These are phyloP conservation scores for Trichoderma brevicompactum DNA, from an alignment of 2,329 filamentous ascomycete species.

Conservation along the genomic window DNA sequence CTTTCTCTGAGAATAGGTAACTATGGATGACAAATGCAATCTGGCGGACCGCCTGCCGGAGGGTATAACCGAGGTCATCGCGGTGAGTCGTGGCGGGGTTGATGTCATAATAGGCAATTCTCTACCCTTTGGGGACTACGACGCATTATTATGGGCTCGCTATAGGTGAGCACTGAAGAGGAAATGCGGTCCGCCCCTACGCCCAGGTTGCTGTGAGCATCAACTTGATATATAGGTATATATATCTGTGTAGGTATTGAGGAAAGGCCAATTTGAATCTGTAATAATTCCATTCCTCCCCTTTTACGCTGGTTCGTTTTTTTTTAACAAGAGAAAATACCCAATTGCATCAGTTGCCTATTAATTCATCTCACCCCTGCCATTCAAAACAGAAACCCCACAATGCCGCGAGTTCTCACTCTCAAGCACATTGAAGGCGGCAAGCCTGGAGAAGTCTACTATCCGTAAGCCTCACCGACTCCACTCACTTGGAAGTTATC, in stretches of 20 bases:
- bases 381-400: slow-evolving; percentile 18
- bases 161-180: not conserved
- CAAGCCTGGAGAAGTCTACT: slow-evolving; percentile 88
- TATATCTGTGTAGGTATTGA: not conserved
- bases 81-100: slow-evolving; percentile 21
- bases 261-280: not conserved
- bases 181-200: not conserved
- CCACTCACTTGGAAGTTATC: not conserved
- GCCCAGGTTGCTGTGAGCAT: not conserved
- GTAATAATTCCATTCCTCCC: not conserved
- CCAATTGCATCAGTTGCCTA: not conserved
- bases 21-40: slow-evolving; percentile 17
- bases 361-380: no score
- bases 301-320: not conserved
- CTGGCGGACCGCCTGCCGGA: no score
- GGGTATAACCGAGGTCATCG: slow-evolving; percentile 16
- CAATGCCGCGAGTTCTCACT: slow-evolving; percentile 61
- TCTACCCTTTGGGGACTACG: not conserved
- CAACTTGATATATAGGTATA: not conserved
- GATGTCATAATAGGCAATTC: slow-evolving; percentile 22
- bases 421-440: slow-evolving; percentile 71
- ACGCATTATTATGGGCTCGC: no score
- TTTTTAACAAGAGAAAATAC: not conserved
- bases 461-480: slow-evolving; percentile 59
- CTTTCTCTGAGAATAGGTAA: not conserved